Evolutionary conservation across 2,329 filamentous ascomycete species (phyloP).

Genomic region (Fusarium sp.): DNA sequence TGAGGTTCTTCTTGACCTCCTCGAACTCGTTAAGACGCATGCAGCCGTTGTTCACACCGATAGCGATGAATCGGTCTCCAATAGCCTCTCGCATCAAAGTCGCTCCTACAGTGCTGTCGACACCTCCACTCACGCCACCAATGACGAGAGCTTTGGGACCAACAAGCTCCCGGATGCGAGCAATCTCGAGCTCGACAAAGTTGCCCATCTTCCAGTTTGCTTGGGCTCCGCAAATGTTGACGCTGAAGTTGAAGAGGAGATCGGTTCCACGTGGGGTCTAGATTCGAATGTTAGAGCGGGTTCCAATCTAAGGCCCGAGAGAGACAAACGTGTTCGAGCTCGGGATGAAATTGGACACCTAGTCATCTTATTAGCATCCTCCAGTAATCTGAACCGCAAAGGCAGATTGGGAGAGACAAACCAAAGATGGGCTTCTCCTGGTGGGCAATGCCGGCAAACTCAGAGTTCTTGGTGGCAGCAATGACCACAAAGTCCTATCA

Average conservation of each 20-base stretch:
- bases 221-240: constrained; percentile 82
- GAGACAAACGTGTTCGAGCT: constrained; percentile 64
- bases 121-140: constrained; percentile 26
- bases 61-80: constrained; percentile 76
- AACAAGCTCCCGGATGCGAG: constrained; percentile 83
- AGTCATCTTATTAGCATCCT: constrained; percentile 15
- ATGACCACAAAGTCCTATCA: constrained; percentile 74
- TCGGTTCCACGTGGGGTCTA: constrained; percentile 61
- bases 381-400: neutral
- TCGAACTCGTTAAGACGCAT: constrained; percentile 89
- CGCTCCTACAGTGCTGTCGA: constrained; percentile 78
- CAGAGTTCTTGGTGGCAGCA: constrained; percentile 80
- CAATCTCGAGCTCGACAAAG: constrained; percentile 85
- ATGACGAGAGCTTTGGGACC: constrained; percentile 80
- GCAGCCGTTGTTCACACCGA: constrained; percentile 70
- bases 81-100: constrained; percentile 90
- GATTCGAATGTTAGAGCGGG: neutral
- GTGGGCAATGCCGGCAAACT: constrained; percentile 85
- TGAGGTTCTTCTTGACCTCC: constrained; percentile 83
- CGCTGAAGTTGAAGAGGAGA: constrained; percentile 84
- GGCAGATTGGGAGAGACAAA: constrained; percentile 24
- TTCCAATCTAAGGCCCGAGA: neutral
- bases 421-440: constrained; percentile 77
- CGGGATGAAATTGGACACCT: constrained; percentile 89
- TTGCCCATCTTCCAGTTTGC: constrained; percentile 88